Conservation (phyloP, 352 stramenopile species). For the Globisporangium barbulae region DNA sequence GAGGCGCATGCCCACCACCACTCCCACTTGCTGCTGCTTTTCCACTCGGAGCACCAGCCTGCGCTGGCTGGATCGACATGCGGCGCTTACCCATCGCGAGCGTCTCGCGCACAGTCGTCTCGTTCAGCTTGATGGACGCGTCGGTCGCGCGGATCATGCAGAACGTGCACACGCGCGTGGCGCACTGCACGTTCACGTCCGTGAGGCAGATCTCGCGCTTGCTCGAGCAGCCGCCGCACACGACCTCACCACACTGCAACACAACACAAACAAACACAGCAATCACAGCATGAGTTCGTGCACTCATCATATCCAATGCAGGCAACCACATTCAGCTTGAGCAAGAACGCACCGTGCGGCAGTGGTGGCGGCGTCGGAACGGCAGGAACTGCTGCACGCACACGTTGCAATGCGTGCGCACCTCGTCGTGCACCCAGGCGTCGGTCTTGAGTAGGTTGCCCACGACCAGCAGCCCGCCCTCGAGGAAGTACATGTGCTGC, state of each 20-base stretch:
- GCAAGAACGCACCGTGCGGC: slow-evolving; percentile 40
- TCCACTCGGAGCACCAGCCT: neutral
- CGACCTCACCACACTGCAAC: slow-evolving; percentile 58
- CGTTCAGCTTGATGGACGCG: slow-evolving; percentile 59
- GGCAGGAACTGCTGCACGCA: slow-evolving; percentile 81
- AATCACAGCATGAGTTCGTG: neutral
- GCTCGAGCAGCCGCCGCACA: slow-evolving; percentile 69
- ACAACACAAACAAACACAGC: neutral
- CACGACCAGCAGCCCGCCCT: slow-evolving; percentile 68
- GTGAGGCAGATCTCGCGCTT: slow-evolving; percentile 70
- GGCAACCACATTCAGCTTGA: neutral
- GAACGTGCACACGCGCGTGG: slow-evolving; percentile 75
- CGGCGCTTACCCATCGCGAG: slow-evolving; percentile 22
- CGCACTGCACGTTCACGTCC: slow-evolving; percentile 76
- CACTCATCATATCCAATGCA: too few relatives aligned
- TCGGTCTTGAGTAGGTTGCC: slow-evolving; percentile 66
- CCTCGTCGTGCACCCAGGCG: slow-evolving; percentile 62
- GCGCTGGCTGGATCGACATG: slow-evolving; percentile 21
- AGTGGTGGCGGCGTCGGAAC: slow-evolving; percentile 75
- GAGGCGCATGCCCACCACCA: neutral
- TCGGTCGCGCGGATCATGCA: slow-evolving; percentile 77
- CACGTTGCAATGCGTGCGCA: slow-evolving; percentile 75
- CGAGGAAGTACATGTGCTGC: slow-evolving; percentile 75
- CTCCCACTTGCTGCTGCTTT: too few relatives aligned
- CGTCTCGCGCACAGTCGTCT: slow-evolving; percentile 37